These are phyloP conservation scores for Pleurotus salmoneostramineus DNA, from an alignment of 768 basidiomycete species.

Conservation along the genomic window DNA sequence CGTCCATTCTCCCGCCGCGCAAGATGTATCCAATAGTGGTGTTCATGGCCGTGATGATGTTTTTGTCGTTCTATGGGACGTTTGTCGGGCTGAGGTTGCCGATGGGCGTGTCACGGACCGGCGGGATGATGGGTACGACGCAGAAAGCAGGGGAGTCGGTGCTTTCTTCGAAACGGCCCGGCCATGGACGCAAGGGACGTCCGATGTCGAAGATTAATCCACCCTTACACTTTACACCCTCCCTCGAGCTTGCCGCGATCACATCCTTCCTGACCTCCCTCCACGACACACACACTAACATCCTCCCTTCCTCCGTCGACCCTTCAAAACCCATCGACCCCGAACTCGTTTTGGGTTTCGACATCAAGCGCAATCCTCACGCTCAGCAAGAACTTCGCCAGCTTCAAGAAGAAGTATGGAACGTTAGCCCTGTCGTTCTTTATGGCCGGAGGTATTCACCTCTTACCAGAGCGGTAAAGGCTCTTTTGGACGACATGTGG, in stretches of 20 bases:
- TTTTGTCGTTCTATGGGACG: background rate
- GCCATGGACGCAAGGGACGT: background rate
- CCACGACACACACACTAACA: slow-evolving; percentile 49
- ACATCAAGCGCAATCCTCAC: slow-evolving; percentile 59
- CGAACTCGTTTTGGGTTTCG: slow-evolving; percentile 79
- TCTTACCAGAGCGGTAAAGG: slow-evolving; percentile 62
- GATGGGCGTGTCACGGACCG: background rate
- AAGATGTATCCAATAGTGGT: background rate
- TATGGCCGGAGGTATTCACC: slow-evolving; percentile 71
- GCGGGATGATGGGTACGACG: background rate
- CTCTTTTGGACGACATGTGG: slow-evolving; percentile 48
- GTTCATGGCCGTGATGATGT: background rate
- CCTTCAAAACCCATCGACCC: slow-evolving; percentile 69
- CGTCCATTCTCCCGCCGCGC: background rate
- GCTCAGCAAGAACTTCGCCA: slow-evolving; percentile 48
- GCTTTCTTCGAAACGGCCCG: background rate
- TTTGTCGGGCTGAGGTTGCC: background rate
- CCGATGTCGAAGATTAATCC: background rate
- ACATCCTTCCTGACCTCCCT: slow-evolving; percentile 71
- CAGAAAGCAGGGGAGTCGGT: background rate
- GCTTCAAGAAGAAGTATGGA: slow-evolving; percentile 67
- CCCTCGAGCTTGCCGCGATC: slow-evolving; percentile 72
- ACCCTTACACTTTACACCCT: slow-evolving; percentile 10
- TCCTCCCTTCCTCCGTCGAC: slow-evolving; percentile 64
- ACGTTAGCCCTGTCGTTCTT: slow-evolving; percentile 68